Evolutionary conservation across 192 early-diverging fungal species (phyloP).

Genomic region (Linnemannia exigua): DNA sequence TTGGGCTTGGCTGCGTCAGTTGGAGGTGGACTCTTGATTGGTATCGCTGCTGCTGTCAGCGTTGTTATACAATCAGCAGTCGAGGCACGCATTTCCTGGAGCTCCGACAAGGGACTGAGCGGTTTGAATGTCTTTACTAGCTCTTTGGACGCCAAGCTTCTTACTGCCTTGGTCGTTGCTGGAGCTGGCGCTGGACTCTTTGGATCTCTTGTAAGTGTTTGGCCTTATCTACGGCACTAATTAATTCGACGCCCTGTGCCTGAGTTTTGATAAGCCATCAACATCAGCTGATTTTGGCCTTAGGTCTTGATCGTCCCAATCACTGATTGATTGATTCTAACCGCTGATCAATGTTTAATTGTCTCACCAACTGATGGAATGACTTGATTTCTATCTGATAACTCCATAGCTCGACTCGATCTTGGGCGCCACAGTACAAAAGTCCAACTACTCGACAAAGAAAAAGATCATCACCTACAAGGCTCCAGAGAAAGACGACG

Average conservation of each 20-base stretch:
- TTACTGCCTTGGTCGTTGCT: conserved; percentile 57
- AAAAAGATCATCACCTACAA: conserved; percentile 68
- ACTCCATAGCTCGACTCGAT: conserved; percentile 80
- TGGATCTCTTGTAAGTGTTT: conserved; percentile 77
- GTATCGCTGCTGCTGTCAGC: conserved; percentile 68
- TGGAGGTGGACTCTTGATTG: conserved; percentile 80
- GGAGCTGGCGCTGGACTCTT: conserved; percentile 77
- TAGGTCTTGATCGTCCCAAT: too few relatives aligned
- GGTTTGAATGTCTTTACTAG: conserved; percentile 47
- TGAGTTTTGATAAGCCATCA: too few relatives aligned
- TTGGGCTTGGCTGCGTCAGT: conserved; percentile 85
- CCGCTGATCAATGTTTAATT: not conserved
- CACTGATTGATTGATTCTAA: not conserved
- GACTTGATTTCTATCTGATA: not conserved
- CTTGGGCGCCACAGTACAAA: conserved; percentile 86
- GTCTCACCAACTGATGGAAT: not conserved
- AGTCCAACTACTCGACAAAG: conserved; percentile 77
- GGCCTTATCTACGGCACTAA: not conserved
- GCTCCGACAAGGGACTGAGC: conserved; percentile 14
- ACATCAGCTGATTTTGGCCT: too few relatives aligned
- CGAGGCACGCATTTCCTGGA: conserved; percentile 56
- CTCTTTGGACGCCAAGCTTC: conserved; percentile 40
- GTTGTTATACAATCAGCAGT: conserved; percentile 62
- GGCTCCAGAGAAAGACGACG: conserved; percentile 59
- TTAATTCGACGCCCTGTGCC: not conserved